A percentile compares a stretch with the other conserved stretches of the same genome.
phyloP scores from a whole-genome alignment of 306 rosid genomes.

The Trifolium dubium region DNA sequence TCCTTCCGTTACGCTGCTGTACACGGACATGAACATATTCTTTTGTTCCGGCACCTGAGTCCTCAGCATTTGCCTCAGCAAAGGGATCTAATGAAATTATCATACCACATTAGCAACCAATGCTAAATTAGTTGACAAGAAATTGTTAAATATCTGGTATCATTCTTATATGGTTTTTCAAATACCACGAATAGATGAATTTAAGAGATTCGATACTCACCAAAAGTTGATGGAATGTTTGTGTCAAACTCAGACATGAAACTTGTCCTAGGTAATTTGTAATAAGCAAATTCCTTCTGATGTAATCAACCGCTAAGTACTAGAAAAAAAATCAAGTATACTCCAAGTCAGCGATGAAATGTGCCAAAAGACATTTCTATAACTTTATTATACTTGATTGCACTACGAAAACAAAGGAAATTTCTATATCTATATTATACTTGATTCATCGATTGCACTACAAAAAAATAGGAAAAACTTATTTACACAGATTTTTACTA shows the following conservation, averaged over 20 bases:
- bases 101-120: conserved; percentile 30
- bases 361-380: background rate
- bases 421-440: background rate
- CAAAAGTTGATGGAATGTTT: conserved; percentile 52
- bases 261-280: conserved; percentile 43
- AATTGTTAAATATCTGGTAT: background rate
- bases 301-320: conserved; percentile 41
- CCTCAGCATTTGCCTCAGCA: conserved; percentile 71
- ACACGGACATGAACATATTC: conserved; percentile 64
- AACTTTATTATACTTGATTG: background rate
- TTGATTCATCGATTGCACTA: background rate
- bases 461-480: background rate
- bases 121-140: conserved; percentile 7
- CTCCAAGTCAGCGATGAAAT: conserved; percentile 14
- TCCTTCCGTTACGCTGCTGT: conserved; percentile 65
- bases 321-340: conserved; percentile 21
- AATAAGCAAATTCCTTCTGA: conserved; percentile 27
- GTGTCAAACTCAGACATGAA: conserved; percentile 65
- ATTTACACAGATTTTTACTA: background rate
- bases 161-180: background rate
- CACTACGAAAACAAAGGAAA: background rate
- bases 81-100: conserved; percentile 54
- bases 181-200: background rate
- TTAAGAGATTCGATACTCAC: conserved; percentile 38
- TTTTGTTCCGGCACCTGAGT: conserved; percentile 62